Conservation (phyloP, 306 rosid genomes). For the Arachis hypogaea region DNA sequence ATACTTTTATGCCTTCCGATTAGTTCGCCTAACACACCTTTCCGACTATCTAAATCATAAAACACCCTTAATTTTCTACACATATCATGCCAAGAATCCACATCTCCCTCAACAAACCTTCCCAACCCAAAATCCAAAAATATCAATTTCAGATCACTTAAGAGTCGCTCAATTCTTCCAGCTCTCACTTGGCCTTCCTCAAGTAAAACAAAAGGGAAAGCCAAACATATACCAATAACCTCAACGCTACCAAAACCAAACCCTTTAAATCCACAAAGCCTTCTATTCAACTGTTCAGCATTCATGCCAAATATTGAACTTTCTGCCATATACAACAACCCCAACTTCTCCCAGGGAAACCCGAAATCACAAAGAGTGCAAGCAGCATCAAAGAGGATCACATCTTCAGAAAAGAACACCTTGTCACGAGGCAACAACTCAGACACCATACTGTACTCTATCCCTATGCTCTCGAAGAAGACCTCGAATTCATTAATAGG, state of each 20-base stretch:
- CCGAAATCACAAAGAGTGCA: slow-evolving; percentile 61
- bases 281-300: slow-evolving; percentile 35
- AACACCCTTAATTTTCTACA: slow-evolving; percentile 63
- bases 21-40: slow-evolving; percentile 49
- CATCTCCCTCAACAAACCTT: slow-evolving; percentile 50
- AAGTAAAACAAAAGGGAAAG: slow-evolving; percentile 58
- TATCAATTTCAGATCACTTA: slow-evolving; percentile 51
- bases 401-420: slow-evolving; percentile 62
- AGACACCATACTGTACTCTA: slow-evolving; percentile 42
- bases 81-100: slow-evolving; percentile 58
- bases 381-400: slow-evolving; percentile 52
- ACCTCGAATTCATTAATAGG: slow-evolving; percentile 75
- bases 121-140: slow-evolving; percentile 52
- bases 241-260: slow-evolving; percentile 53
- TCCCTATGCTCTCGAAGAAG: slow-evolving; percentile 76
- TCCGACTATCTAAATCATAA: slow-evolving; percentile 51
- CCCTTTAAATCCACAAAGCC: slow-evolving; percentile 45
- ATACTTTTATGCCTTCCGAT: slow-evolving; percentile 46
- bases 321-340: slow-evolving; percentile 56
- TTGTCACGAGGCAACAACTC: slow-evolving; percentile 55
- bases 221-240: slow-evolving; percentile 61
- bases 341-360: slow-evolving; percentile 70
- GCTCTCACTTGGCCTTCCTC: slow-evolving; percentile 40
- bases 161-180: slow-evolving; percentile 43
- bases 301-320: slow-evolving; percentile 49